phyloP scores from a whole-genome alignment of 805 yeast genomes.

The Wickerhamiella dianesei region DNA sequence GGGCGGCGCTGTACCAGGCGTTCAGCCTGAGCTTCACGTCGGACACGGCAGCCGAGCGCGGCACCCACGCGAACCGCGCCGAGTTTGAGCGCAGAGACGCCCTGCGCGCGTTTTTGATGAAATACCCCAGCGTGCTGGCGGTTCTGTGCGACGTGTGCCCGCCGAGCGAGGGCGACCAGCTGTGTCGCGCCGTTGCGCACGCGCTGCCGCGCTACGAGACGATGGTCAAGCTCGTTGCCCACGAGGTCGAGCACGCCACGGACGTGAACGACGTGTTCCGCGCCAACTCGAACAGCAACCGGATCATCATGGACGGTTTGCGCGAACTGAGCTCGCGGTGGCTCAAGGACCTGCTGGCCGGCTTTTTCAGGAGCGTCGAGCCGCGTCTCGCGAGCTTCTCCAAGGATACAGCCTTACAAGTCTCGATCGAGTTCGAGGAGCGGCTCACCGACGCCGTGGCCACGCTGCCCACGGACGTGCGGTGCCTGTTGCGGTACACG shows the following conservation, averaged over 20 bases:
- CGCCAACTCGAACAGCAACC: slow-evolving; percentile 1
- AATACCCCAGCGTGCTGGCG: background rate
- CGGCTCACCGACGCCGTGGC: background rate
- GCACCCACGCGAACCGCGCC: background rate
- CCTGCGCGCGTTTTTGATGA: slow-evolving; percentile 1
- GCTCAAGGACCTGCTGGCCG: background rate
- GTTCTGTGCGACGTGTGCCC: slow-evolving; percentile 7
- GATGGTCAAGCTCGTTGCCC: background rate
- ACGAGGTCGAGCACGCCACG: background rate
- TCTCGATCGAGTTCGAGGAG: background rate
- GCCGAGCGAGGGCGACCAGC: slow-evolving; percentile 3
- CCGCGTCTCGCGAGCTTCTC: background rate
- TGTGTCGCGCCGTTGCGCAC: slow-evolving; percentile 1
- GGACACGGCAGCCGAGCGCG: background rate
- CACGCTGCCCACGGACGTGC: background rate
- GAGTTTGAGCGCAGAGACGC: slow-evolving; percentile 12
- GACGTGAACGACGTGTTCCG: slow-evolving; percentile 3
- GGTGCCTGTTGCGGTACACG: background rate
- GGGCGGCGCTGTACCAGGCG: slow-evolving; percentile 3
- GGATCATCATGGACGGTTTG: slow-evolving; percentile 1
- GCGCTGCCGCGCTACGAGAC: slow-evolving; percentile 2
- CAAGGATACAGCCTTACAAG: background rate
- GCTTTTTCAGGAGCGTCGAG: background rate
- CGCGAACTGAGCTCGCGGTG: background rate
- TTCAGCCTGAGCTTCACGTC: background rate